Evolutionary conservation across 2,329 filamentous ascomycete genomes (phyloP), one percentile per base, ranked within the genome.

Genomic region (Fusarium neocosmosporiellum): DNA sequence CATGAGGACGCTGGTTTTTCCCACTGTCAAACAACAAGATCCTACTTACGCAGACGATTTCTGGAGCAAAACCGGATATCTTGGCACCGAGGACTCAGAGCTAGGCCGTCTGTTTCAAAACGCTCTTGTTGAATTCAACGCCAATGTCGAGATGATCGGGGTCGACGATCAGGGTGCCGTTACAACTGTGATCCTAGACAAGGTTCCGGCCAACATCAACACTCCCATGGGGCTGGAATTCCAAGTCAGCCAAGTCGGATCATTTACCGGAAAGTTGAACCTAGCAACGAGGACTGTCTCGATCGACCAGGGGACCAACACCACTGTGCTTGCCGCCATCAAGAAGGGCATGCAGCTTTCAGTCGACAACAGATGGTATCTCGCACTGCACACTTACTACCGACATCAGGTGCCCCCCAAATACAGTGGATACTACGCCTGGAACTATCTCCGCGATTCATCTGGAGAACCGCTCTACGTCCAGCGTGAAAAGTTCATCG

Each of bases 11-110:
- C 33, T 34, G 33, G 13, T 46, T 20, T 20, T 14, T 22, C 41
- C 41, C 11, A 14, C 41, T 27, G 41, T 46, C 11, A 14, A 46
- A 8, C 20, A 14, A 3, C 20, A 14, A 9, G 67, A 74, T n/a
- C 64, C 68, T 11, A 61, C 63, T 4, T 76, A 73, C 37, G 65
- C 48, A 7, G 31, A 65, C 24, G 70, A 75, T 46, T 74, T 70
- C 43, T 75, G 73, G 73, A 65, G 24, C 20, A 63, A 71, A 37
- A 24, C 41, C 10, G 72, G 72, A 13, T 69, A 73, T 24, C 59
- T 70, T 2, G 73, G 73, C 7, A 67, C 43, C 7, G 74, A 68
- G 13, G 13, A 59, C 16, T 62, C 67, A 11, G 31, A 36, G 1
- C 53, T 76, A 2, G 74, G 69, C 24, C 11, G 27, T 20, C 24